Conservation (phyloP, 208 protist species). For the Balamuthia mandrillaris region DNA sequence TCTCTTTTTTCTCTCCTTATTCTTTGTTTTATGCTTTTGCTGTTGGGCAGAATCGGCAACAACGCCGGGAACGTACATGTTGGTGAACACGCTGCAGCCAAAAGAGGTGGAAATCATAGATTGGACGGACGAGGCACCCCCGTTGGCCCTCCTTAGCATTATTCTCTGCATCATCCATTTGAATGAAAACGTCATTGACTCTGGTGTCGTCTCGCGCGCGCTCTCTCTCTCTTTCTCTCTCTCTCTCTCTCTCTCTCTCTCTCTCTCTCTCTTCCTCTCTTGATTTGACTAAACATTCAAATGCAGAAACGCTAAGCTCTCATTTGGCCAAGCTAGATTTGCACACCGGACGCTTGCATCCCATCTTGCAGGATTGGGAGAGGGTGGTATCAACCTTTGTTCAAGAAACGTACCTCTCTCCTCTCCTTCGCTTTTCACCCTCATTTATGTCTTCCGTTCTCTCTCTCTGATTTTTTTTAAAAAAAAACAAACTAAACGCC, state of each 20-base stretch:
- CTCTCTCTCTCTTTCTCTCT: neutral
- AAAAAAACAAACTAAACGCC: neutral
- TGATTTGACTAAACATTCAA: too few species aligned
- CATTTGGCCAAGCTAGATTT: neutral
- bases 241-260: neutral
- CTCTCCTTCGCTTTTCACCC: neutral
- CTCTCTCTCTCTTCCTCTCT: neutral
- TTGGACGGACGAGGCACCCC: neutral
- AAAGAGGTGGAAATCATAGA: neutral
- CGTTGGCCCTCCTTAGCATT: neutral
- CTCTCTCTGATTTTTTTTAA: neutral
- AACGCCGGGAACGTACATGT: too few species aligned
- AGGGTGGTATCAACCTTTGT: slow-evolving; percentile 17
- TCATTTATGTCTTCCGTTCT: too few species aligned
- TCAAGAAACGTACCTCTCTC: slow-evolving; percentile 19
- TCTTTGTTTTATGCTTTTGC: too few species aligned
- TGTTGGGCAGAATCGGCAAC: too few species aligned
- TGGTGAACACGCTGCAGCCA: too few species aligned
- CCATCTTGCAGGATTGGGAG: slow-evolving; percentile 6
- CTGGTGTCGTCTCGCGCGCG: neutral
- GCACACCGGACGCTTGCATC: neutral
- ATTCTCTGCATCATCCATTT: neutral
- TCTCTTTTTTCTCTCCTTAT: too few species aligned
- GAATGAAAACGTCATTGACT: slow-evolving; percentile 9
- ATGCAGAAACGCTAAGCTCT: neutral